A percentile compares a stretch with the other conserved stretches of the same genome.
These are phyloP conservation scores for Colletotrichum camelliae DNA, from an alignment of 2,329 filamentous ascomycete genomes.

Conservation along the genomic window DNA sequence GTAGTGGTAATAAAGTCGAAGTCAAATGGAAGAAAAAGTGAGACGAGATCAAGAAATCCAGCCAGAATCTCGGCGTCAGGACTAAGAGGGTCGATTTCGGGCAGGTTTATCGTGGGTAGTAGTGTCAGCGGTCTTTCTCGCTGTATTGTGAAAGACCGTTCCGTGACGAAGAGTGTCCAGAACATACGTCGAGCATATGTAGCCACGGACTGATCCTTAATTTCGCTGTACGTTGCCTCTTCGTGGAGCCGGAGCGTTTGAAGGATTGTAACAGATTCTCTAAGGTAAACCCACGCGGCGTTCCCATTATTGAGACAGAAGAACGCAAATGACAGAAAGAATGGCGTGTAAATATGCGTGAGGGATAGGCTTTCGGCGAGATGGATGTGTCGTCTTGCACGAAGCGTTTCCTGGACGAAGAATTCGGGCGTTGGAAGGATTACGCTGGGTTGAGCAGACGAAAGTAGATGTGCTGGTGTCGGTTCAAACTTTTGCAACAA, in stretches of 20 bases:
- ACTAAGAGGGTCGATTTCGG: slow-evolving; percentile 9
- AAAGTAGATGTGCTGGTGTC: not conserved
- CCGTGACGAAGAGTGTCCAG: slow-evolving; percentile 37
- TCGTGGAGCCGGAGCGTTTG: not conserved
- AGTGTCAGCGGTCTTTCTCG: slow-evolving; percentile 33
- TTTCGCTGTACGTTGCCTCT: not conserved
- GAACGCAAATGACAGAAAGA: slow-evolving; percentile 34
- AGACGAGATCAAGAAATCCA: slow-evolving; percentile 35
- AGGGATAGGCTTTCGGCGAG: slow-evolving; percentile 31
- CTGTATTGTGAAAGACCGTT: slow-evolving; percentile 35
- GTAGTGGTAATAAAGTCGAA: slow-evolving; percentile 29
- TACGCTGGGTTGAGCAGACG: not conserved
- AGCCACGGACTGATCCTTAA: not conserved
- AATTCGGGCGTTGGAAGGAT: slow-evolving; percentile 25
- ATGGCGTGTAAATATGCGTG: slow-evolving; percentile 33
- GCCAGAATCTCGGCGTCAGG: slow-evolving; percentile 31
- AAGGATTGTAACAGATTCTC: not conserved
- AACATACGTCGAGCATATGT: slow-evolving; percentile 30
- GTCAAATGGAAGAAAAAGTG: slow-evolving; percentile 30
- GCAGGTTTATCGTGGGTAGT: slow-evolving; percentile 27
- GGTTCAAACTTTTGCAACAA: not conserved
- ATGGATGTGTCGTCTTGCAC: slow-evolving; percentile 28
- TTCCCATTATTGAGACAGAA: slow-evolving; percentile 37
- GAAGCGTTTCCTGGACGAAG: slow-evolving; percentile 31
- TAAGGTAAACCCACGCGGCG: slow-evolving; percentile 32